Conservation (phyloP, 495 filamentous ascomycete genomes). For the Hypoxylon rickii region DNA sequence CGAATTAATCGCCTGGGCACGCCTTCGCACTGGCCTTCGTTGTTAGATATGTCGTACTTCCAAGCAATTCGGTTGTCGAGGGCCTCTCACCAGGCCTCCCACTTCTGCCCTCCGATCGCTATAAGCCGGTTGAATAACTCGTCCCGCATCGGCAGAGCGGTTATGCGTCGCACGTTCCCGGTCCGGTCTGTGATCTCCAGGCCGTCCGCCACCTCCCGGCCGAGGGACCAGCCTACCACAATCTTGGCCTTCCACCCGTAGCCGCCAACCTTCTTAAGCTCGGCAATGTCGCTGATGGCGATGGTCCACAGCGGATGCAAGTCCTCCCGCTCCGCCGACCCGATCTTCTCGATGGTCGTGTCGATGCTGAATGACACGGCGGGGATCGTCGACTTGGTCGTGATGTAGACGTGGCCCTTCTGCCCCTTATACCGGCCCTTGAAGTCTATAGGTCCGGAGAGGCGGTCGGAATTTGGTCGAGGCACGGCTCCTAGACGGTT, state of each 20-base stretch:
- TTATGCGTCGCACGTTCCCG: constrained; percentile 63
- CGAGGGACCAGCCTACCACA: constrained; percentile 80
- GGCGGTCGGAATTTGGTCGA: constrained; percentile 42
- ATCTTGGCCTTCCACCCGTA: constrained; percentile 89
- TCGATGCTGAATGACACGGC: constrained; percentile 62
- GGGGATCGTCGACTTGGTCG: constrained; percentile 62
- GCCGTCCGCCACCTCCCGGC: constrained; percentile 77
- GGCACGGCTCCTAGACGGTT: constrained; percentile 74
- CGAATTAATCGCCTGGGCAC: not conserved
- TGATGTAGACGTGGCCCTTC: constrained; percentile 73
- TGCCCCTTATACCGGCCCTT: constrained; percentile 71
- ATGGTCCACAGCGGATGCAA: constrained; percentile 59
- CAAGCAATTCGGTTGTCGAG: not conserved
- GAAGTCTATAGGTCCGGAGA: constrained; percentile 74
- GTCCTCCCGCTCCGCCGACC: constrained; percentile 56
- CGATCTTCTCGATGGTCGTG: constrained; percentile 45
- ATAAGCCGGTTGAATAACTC: constrained; percentile 86
- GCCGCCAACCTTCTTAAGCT: constrained; percentile 82
- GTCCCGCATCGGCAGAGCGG: constrained; percentile 74
- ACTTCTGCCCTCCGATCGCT: constrained; percentile 83
- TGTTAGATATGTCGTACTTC: constrained; percentile 4
- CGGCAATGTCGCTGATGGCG: constrained; percentile 56
- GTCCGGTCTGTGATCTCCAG: constrained; percentile 65
- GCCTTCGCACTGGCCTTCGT: not conserved
- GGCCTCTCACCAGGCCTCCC: constrained; percentile 72